These are phyloP conservation scores for Trypanosomatidae sp. DNA, from an alignment of 208 protist species.

Conservation along the genomic window DNA sequence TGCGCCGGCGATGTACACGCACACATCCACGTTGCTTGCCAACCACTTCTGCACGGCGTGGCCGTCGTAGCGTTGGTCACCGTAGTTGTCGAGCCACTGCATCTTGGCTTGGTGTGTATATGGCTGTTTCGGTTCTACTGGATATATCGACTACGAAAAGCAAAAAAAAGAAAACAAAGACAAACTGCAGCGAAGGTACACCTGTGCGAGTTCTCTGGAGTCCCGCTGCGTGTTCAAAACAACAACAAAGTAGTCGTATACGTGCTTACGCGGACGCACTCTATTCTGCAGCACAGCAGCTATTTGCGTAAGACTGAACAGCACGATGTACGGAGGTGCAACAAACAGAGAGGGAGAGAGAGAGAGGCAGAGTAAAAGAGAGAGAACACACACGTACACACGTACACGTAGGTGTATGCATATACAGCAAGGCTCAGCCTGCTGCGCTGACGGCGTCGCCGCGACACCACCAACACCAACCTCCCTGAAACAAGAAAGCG, in stretches of 20 bases:
- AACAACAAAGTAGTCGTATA: background rate
- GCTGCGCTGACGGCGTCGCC: background rate
- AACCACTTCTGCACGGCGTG: slow-evolving; percentile 37
- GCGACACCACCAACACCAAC: background rate
- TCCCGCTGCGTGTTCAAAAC: background rate
- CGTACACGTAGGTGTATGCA: background rate
- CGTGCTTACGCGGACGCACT: background rate
- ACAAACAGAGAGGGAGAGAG: background rate
- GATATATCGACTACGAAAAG: background rate
- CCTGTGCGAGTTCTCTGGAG: background rate
- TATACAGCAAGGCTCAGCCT: background rate
- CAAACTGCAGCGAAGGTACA: background rate
- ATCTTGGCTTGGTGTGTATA: slow-evolving; percentile 15
- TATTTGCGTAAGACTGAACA: background rate
- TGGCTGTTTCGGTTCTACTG: background rate
- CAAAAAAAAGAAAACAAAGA: background rate
- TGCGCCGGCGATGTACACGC: slow-evolving; percentile 43
- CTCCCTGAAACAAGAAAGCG: background rate
- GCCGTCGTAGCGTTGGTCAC: slow-evolving; percentile 41
- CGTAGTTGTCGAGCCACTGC: slow-evolving; percentile 52
- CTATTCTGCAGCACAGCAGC: background rate
- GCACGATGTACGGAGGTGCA: background rate
- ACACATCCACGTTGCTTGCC: slow-evolving; percentile 39
- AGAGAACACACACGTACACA: slow-evolving; percentile 1
- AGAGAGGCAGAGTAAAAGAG: background rate